Evolutionary conservation across 2,329 filamentous ascomycete genomes (phyloP).

Genomic region (Sporothrix inflata): DNA sequence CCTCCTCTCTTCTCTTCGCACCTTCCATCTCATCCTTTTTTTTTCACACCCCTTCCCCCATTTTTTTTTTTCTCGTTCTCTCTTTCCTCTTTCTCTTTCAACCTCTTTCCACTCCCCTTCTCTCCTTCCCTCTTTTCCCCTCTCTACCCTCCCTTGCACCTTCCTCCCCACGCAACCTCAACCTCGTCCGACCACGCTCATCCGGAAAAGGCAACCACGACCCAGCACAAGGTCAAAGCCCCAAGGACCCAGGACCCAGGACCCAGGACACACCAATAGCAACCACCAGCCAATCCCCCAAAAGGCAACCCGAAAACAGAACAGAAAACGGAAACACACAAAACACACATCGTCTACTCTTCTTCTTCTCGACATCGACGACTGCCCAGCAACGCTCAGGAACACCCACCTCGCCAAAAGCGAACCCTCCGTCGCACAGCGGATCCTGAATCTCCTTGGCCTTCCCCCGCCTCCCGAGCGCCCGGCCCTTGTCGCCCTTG

Average conservation of each 20-base stretch:
- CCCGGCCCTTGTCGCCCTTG: not conserved
- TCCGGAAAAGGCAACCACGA: slow-evolving; percentile 12
- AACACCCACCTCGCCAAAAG: not conserved
- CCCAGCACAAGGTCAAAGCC: not conserved
- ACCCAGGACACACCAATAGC: not conserved
- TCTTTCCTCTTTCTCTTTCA: slow-evolving; percentile 8
- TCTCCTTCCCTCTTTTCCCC: not conserved
- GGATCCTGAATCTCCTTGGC: not conserved
- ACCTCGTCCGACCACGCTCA: not conserved
- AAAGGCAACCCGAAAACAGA: no score
- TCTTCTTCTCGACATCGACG: not conserved
- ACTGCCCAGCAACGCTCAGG: not conserved
- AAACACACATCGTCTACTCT: no score
- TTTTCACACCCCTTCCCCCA: not conserved
- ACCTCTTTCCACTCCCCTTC: not conserved
- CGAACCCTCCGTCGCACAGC: not conserved
- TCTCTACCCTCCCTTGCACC: not conserved
- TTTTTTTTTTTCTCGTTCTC: not conserved
- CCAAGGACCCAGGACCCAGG: not conserved
- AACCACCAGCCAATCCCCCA: not conserved
- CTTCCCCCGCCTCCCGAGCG: slow-evolving; percentile 3
- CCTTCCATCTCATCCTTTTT: not conserved
- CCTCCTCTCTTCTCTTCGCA: not conserved
- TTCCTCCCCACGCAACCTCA: not conserved
- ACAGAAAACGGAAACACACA: no score